These are phyloP conservation scores for Kregervanrija delftensis DNA, from an alignment of 805 yeast genomes.

Conservation along the genomic window DNA sequence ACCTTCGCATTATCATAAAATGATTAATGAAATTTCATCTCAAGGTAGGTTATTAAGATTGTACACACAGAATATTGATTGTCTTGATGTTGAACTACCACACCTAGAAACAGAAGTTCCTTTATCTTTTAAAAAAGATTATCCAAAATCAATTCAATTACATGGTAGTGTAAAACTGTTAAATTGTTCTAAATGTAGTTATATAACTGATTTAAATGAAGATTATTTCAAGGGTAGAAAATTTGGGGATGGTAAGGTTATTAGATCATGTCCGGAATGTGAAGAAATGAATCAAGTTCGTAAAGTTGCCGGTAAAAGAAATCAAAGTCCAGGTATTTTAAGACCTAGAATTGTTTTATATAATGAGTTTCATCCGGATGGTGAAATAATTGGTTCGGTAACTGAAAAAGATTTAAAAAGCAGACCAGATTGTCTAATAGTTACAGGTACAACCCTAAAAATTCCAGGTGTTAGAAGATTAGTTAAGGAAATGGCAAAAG, in stretches of 20 bases:
- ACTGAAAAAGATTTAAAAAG: constrained; percentile 57
- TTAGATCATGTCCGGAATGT: constrained; percentile 62
- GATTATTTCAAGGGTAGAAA: constrained; percentile 32
- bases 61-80: constrained; percentile 86
- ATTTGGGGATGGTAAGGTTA: constrained; percentile 17
- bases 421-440: constrained; percentile 70
- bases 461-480: constrained; percentile 67
- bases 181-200: constrained; percentile 71
- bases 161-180: constrained; percentile 76
- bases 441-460: constrained; percentile 80
- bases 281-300: constrained; percentile 50
- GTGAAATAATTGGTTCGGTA: constrained; percentile 76
- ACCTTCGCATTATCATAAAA: constrained; percentile 71
- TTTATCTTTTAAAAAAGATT: constrained; percentile 25
- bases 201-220: constrained; percentile 47
- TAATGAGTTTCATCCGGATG: constrained; percentile 79
- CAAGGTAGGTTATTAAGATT: constrained; percentile 63
- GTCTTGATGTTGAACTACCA: constrained; percentile 58
- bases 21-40: constrained; percentile 51
- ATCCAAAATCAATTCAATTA: constrained; percentile 63
- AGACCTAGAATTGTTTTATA: constrained; percentile 65
- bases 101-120: constrained; percentile 45
- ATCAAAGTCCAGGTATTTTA: constrained; percentile 53
- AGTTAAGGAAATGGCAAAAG: constrained; percentile 52
- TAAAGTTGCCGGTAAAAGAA: constrained; percentile 54